Percentiles rank a stretch among this genome's conserved stretches.
Conservation (phyloP, 75 land plant genomes). For the Azolla pinnata region DNA sequence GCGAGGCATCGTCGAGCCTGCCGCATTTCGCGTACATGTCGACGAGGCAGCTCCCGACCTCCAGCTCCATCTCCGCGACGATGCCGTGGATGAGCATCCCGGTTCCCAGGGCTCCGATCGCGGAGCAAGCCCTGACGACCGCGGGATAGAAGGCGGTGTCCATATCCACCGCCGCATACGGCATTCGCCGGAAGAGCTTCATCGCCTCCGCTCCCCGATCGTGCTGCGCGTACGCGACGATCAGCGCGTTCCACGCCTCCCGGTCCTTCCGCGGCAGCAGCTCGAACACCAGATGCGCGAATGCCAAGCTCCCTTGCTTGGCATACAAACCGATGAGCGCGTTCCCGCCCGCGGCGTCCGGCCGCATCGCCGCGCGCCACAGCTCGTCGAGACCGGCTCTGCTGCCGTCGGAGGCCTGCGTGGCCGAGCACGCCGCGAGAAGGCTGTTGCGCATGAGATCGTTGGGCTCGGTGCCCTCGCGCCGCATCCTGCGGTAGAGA, state of each 20-base stretch:
- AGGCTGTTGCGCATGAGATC: conserved; percentile 5
- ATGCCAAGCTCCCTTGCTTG: conserved; percentile 8
- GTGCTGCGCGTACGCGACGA: conserved; percentile 9
- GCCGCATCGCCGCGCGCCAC: no score
- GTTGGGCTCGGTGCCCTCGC: conserved; percentile 10
- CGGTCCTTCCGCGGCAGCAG: conserved; percentile 3
- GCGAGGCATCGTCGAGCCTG: conserved; percentile 1
- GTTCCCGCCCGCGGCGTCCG: conserved; percentile 9
- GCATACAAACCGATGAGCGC: conserved; percentile 18
- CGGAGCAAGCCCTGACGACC: background rate
- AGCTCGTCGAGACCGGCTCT: no score
- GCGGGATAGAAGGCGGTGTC: background rate
- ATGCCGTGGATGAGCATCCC: background rate
- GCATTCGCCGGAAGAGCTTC: conserved; percentile 4
- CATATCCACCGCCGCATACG: background rate
- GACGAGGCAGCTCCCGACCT: background rate
- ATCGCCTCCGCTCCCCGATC: background rate
- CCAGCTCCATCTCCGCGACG: background rate
- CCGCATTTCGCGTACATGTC: conserved; percentile 7
- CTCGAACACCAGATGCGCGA: conserved; percentile 8
- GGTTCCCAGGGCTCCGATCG: background rate
- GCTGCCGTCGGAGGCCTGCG: no score
- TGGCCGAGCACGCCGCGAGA: no score
- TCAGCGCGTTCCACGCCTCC: conserved; percentile 8
- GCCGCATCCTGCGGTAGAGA: conserved; percentile 10